These are phyloP conservation scores for Phytopythium kandeliae DNA, from an alignment of 352 stramenopile species.

Conservation along the genomic window DNA sequence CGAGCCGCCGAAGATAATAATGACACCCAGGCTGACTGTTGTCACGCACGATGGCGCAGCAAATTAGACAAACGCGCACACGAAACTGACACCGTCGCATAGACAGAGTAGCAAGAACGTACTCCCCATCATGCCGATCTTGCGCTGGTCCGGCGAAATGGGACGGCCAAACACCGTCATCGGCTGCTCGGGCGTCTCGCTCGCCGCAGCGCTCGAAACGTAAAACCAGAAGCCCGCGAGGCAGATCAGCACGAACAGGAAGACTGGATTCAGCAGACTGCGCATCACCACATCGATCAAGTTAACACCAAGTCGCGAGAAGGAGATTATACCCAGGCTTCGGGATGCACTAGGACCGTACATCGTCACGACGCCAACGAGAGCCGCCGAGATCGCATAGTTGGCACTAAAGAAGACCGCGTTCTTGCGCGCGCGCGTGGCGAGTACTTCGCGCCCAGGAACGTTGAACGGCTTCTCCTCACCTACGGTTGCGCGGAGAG, in stretches of 20 bases:
- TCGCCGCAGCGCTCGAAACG: constrained; percentile 56
- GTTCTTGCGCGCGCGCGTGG: constrained; percentile 69
- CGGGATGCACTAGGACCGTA: constrained; percentile 9
- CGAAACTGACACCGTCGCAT: too few relatives aligned
- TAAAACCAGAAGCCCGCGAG: constrained; percentile 79
- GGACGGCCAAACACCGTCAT: constrained; percentile 69
- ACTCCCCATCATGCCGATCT: constrained; percentile 75
- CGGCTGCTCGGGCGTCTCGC: constrained; percentile 64
- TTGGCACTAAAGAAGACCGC: constrained; percentile 82
- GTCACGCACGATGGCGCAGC: background rate
- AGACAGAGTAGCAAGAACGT: too few relatives aligned
- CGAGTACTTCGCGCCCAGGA: constrained; percentile 51
- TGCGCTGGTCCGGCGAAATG: constrained; percentile 70
- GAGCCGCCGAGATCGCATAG: constrained; percentile 69
- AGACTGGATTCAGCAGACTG: constrained; percentile 82
- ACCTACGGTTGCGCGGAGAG: constrained; percentile 15
- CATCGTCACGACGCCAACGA: constrained; percentile 83
- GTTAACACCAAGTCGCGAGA: constrained; percentile 1
- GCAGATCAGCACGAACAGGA: constrained; percentile 85
- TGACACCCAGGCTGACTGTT: constrained; percentile 62
- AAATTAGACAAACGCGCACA: too few relatives aligned
- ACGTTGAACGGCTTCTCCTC: constrained; percentile 86
- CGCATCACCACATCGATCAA: background rate
- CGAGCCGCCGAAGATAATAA: constrained; percentile 80
- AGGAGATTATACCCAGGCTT: background rate